phyloP scores from a whole-genome alignment of 768 basidiomycete genomes.

The Kwoniella mangroviensis region DNA sequence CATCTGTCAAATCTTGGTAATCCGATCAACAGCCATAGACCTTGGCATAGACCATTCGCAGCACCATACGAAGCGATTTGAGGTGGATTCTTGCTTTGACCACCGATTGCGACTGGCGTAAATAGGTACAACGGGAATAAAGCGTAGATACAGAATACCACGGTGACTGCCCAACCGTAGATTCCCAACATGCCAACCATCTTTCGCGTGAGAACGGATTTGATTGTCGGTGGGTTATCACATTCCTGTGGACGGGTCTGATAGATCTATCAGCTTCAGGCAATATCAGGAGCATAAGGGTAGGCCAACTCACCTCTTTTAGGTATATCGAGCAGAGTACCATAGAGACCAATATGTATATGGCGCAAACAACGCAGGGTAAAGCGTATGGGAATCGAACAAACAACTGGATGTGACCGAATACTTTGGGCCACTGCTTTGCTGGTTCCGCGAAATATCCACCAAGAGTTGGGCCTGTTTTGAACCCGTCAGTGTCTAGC shows the following conservation, averaged over 20 bases:
- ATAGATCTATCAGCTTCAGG: neutral
- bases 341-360: slow-evolving; percentile 28
- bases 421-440: slow-evolving; percentile 29
- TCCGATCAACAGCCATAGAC: slow-evolving; percentile 32
- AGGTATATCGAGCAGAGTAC: slow-evolving; percentile 26
- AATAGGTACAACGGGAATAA: slow-evolving; percentile 35
- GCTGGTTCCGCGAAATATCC: slow-evolving; percentile 33
- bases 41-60: slow-evolving; percentile 27
- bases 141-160: slow-evolving; percentile 23
- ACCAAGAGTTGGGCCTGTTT: slow-evolving; percentile 29
- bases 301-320: slow-evolving; percentile 24
- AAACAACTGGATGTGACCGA: slow-evolving; percentile 24
- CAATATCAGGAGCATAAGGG: neutral
- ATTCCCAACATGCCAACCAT: slow-evolving; percentile 26
- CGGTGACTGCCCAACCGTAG: slow-evolving; percentile 29
- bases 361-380: slow-evolving; percentile 27
- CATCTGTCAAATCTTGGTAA: slow-evolving; percentile 29
- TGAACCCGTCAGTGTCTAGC: neutral
- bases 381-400: slow-evolving; percentile 28
- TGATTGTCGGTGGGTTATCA: slow-evolving; percentile 27
- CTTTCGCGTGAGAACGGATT: slow-evolving; percentile 20
- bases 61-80: slow-evolving; percentile 28
- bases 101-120: slow-evolving; percentile 30
- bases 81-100: slow-evolving; percentile 26
- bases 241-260: slow-evolving; percentile 34